These are phyloP conservation scores for Curvularia eragrostidis DNA, from an alignment of 2,329 filamentous ascomycete species.

Conservation along the genomic window DNA sequence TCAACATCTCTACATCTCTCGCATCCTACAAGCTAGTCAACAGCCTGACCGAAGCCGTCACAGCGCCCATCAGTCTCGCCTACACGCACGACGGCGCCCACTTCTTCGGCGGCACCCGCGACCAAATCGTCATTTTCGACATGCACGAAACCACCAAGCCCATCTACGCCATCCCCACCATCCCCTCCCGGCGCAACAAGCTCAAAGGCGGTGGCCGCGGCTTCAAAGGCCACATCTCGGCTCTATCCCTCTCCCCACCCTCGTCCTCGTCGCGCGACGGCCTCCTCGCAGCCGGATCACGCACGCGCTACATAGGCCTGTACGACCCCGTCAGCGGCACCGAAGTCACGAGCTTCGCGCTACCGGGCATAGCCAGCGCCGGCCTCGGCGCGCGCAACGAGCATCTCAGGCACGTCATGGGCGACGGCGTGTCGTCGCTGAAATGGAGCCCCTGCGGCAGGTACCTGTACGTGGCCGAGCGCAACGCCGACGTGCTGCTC, in stretches of 20 bases:
- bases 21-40: constrained; percentile 64
- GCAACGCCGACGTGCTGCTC: constrained; percentile 61
- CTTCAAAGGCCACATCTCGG: constrained; percentile 64
- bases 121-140: constrained; percentile 64
- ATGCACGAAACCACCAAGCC: constrained; percentile 58
- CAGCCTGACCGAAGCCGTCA: constrained; percentile 63
- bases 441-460: constrained; percentile 64
- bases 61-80: constrained; percentile 61
- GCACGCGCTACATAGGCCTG: constrained; percentile 62
- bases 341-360: constrained; percentile 59
- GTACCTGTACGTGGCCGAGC: constrained; percentile 66
- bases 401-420: constrained; percentile 33
- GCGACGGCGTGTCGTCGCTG: constrained; percentile 62
- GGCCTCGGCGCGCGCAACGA: constrained; percentile 14
- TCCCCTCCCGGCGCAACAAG: constrained; percentile 55
- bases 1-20: constrained; percentile 41
- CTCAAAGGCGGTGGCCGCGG: constrained; percentile 54
- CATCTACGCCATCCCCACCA: constrained; percentile 50
- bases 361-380: constrained; percentile 40
- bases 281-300: constrained; percentile 63
- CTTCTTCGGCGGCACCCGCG: constrained; percentile 65
- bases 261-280: constrained; percentile 49
- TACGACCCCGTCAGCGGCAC: constrained; percentile 61
- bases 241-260: constrained; percentile 53
- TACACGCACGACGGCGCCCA: constrained; percentile 57